These are phyloP conservation scores for Ceratocystiopsis brevicomis DNA, from an alignment of 2,329 filamentous ascomycete species.

Conservation along the genomic window DNA sequence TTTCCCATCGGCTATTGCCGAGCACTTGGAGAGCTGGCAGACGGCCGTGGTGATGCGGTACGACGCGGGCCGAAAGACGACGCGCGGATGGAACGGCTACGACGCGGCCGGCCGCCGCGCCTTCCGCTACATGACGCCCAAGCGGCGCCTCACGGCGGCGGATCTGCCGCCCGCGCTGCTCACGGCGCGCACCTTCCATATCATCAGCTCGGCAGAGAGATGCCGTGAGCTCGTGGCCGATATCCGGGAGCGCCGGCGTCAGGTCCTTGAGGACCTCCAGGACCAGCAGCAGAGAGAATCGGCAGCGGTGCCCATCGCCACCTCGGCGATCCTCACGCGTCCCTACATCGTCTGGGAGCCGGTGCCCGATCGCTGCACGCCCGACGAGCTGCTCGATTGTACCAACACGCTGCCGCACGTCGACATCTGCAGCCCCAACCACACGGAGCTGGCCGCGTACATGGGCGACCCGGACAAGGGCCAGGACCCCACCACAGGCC, in stretches of 20 bases:
- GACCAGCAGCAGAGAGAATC: constrained; percentile 1
- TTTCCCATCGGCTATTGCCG: constrained; percentile 50
- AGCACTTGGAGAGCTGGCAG: constrained; percentile 52
- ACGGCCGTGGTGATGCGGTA: constrained; percentile 54
- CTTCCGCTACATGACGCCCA: constrained; percentile 79
- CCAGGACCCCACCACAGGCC: constrained; percentile 33
- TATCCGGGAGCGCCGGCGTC: constrained; percentile 37
- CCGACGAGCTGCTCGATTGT: constrained; percentile 45
- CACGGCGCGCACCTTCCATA: constrained; percentile 60
- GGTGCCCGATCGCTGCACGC: constrained; percentile 69
- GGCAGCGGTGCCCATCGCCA: background rate
- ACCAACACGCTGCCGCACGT: constrained; percentile 43
- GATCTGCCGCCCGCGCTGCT: constrained; percentile 51
- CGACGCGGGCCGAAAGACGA: constrained; percentile 53
- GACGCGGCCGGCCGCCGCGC: constrained; percentile 36
- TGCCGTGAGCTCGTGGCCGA: constrained; percentile 58
- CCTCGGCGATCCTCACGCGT: constrained; percentile 13
- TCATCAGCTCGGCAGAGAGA: constrained; percentile 64
- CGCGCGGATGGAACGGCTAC: constrained; percentile 86
- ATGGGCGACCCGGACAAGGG: constrained; percentile 45
- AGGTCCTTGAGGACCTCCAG: constrained; percentile 10
- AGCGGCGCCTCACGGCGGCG: constrained; percentile 56
- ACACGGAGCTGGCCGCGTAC: constrained; percentile 70
- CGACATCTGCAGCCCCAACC: constrained; percentile 60
- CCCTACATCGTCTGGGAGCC: constrained; percentile 90